Evolutionary conservation across 2,329 filamentous ascomycete genomes (phyloP).

Genomic region (Kalaharituber pfeilii): DNA sequence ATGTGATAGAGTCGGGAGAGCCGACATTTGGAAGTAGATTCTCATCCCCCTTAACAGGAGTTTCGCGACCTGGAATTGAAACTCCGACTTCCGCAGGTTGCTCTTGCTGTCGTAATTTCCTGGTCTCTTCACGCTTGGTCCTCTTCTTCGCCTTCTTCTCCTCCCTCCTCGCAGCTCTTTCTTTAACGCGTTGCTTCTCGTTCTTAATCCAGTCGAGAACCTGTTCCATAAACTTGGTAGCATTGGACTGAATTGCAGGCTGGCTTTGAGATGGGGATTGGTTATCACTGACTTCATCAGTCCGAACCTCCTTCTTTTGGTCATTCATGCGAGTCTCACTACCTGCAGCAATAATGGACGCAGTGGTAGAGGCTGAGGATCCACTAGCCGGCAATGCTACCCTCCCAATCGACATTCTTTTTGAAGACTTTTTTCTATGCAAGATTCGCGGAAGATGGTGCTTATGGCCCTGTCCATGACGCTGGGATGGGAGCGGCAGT

Average conservation of each 20-base stretch:
- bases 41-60: too few relatives aligned
- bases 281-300: background rate
- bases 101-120: too few relatives aligned
- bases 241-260: background rate
- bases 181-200: conserved; percentile 9
- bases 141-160: conserved; percentile 4
- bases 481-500: too few relatives aligned
- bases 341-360: too few relatives aligned
- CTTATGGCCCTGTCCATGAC: background rate
- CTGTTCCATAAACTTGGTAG: conserved; percentile 7
- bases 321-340: too few relatives aligned
- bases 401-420: too few relatives aligned
- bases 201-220: conserved; percentile 10
- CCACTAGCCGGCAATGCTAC: background rate
- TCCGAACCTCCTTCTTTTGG: background rate
- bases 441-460: background rate
- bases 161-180: conserved; percentile 4
- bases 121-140: background rate
- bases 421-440: background rate
- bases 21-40: background rate
- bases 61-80: background rate
- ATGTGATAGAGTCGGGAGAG: background rate
- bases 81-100: background rate
- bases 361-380: background rate
- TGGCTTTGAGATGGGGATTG: background rate